Conservation (phyloP, 805 yeast species). For the Kluyveromyces dobzhanskii region DNA sequence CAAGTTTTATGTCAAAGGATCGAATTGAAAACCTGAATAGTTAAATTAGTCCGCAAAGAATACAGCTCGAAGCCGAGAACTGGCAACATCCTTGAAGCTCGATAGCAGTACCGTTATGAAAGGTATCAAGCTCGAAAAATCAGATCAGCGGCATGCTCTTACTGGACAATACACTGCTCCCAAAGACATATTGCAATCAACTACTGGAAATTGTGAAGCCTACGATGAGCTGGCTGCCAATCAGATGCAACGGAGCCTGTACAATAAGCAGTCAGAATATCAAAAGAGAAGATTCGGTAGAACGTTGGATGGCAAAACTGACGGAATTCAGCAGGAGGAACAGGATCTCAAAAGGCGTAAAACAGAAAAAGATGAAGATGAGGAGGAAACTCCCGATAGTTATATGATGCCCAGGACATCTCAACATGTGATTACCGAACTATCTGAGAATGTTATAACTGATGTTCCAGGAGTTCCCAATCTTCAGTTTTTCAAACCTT, state of each 20-base stretch:
- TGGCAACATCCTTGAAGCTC: too few relatives aligned
- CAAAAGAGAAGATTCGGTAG: slow-evolving; percentile 34
- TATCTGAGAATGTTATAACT: slow-evolving; percentile 35
- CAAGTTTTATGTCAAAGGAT: too few relatives aligned
- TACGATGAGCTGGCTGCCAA: slow-evolving; percentile 26
- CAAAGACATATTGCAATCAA: slow-evolving; percentile 24
- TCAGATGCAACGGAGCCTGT: slow-evolving; percentile 21
- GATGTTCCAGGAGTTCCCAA: slow-evolving; percentile 61
- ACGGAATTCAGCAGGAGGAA: slow-evolving; percentile 23
- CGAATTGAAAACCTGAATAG: too few relatives aligned
- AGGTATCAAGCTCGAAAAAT: not conserved
- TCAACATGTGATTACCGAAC: slow-evolving; percentile 19
- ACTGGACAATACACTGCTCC: slow-evolving; percentile 37
- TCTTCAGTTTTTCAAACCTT: slow-evolving; percentile 58
- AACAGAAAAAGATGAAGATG: slow-evolving; percentile 10
- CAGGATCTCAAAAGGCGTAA: slow-evolving; percentile 23
- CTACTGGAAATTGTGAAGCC: slow-evolving; percentile 15
- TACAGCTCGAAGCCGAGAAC: too few relatives aligned
- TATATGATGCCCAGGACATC: slow-evolving; percentile 49
- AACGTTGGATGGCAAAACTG: slow-evolving; percentile 28
- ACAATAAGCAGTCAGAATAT: slow-evolving; percentile 39
- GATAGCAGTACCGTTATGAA: not conserved
- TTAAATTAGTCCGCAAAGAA: too few relatives aligned
- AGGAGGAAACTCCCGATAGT: slow-evolving; percentile 25
- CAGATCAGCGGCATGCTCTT: slow-evolving; percentile 15